Conservation (phyloP, 768 basidiomycete species). For the Hericium erinaceus region DNA sequence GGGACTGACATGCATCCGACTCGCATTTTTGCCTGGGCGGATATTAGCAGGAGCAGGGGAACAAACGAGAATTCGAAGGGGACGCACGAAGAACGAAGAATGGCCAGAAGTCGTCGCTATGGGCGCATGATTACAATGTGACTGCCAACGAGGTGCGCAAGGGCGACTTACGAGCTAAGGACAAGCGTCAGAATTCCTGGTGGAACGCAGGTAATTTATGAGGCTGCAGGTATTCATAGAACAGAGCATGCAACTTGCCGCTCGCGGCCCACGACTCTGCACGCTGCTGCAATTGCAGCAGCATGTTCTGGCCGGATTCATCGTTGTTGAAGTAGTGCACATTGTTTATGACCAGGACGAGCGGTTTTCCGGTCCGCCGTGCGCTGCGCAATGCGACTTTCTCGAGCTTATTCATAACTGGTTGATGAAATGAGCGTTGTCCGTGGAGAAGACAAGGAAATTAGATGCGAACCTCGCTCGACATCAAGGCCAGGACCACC, state of each 20-base stretch:
- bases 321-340: conserved; percentile 68
- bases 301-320: conserved; percentile 64
- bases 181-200: conserved; percentile 71
- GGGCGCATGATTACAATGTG: conserved; percentile 6
- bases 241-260: conserved; percentile 31
- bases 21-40: conserved; percentile 51
- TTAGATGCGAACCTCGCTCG: conserved; percentile 48
- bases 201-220: conserved; percentile 4
- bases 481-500: conserved; percentile 75
- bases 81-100: conserved; percentile 54
- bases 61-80: neutral
- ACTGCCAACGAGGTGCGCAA: neutral
- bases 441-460: neutral
- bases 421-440: neutral
- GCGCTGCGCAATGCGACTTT: conserved; percentile 72
- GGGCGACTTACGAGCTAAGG: conserved; percentile 56
- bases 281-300: conserved; percentile 80
- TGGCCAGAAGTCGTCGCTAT: conserved; percentile 80
- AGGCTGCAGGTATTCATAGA: neutral
- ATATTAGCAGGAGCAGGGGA: neutral
- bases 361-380: conserved; percentile 47
- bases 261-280: conserved; percentile 83
- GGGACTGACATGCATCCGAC: conserved; percentile 56
- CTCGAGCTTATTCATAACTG: conserved; percentile 74
- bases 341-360: conserved; percentile 80